A percentile compares a stretch with the other conserved stretches of the same genome.
Conservation (phyloP, 495 filamentous ascomycete genomes). For the Penicillium flavigenum region DNA sequence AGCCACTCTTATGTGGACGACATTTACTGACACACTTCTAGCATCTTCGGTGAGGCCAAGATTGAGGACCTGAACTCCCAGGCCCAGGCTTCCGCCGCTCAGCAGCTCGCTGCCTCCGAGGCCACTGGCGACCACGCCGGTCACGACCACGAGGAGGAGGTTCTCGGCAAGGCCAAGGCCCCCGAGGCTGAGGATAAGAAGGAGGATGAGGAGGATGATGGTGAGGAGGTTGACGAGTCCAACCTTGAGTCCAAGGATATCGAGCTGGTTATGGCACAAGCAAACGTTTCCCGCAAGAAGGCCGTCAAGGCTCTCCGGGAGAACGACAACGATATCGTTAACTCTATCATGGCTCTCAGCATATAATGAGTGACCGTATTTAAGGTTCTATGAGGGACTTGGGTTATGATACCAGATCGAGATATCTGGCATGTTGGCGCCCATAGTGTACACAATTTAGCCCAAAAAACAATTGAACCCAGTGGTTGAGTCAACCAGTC, state of each 20-base stretch:
- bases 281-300: conserved; percentile 94
- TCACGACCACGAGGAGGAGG: conserved; percentile 71
- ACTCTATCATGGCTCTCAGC: conserved; percentile 99
- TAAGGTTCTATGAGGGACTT: conserved; percentile 33
- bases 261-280: conserved; percentile 97
- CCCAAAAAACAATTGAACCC: conserved; percentile 41
- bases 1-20: conserved; percentile 1
- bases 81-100: conserved; percentile 89
- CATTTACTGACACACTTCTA: conserved; percentile 38
- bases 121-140: conserved; percentile 79
- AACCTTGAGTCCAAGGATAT: conserved; percentile 99
- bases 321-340: conserved; percentile 99
- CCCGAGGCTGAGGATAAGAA: conserved; percentile 74
- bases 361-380: conserved; percentile 57
- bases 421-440: conserved; percentile 29
- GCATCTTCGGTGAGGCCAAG: conserved; percentile 99
- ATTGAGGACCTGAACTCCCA: conserved; percentile 99
- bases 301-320: conserved; percentile 97
- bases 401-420: conserved; percentile 31
- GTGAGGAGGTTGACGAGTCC: conserved; percentile 88
- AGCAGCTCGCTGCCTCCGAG: conserved; percentile 78
- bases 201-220: conserved; percentile 89
- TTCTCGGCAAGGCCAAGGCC: conserved; percentile 77
- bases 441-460: conserved; percentile 47
- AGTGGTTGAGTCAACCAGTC: conserved; percentile 2